Percentiles rank a stretch among this genome's conserved stretches.
These are phyloP conservation scores for Kodamaea kakaduensis DNA, from an alignment of 805 yeast species.

Conservation along the genomic window DNA sequence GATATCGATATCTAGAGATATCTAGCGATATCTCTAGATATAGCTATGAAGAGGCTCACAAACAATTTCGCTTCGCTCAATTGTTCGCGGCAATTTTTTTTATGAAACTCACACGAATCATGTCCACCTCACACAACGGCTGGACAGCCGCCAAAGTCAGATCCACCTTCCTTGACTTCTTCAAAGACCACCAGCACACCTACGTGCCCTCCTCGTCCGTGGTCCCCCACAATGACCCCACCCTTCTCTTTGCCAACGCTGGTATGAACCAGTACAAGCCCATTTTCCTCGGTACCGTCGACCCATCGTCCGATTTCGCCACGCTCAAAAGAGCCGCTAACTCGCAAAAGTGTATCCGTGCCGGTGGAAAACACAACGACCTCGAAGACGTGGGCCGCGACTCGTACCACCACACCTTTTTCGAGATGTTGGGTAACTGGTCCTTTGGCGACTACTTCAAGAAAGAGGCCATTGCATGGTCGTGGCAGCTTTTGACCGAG, in stretches of 20 bases:
- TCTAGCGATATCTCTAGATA: no score
- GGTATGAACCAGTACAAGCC: conserved; percentile 99
- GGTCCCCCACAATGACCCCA: conserved; percentile 97
- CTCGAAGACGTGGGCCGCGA: conserved; percentile 98
- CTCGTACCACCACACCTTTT: conserved; percentile 96
- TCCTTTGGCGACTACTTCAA: conserved; percentile 99
- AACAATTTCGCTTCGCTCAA: no score
- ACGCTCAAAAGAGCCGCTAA: conserved; percentile 83
- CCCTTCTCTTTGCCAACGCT: conserved; percentile 93
- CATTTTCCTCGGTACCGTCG: conserved; percentile 94
- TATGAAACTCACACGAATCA: conserved; percentile 15
- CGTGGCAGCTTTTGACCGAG: conserved; percentile 88
- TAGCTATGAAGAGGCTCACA: no score
- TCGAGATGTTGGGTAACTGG: conserved; percentile 99
- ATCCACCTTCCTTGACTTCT: conserved; percentile 78
- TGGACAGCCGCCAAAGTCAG: conserved; percentile 61
- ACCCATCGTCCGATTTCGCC: conserved; percentile 86
- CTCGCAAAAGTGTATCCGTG: conserved; percentile 98
- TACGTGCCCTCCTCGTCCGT: conserved; percentile 92
- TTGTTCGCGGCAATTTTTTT: no score
- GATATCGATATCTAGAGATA: no score
- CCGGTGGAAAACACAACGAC: conserved; percentile 98
- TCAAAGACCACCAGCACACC: conserved; percentile 59
- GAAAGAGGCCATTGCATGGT: conserved; percentile 80
- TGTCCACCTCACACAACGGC: conserved; percentile 24